phyloP scores from a whole-genome alignment of 345 rosid species.

The Pistacia atlantica region DNA sequence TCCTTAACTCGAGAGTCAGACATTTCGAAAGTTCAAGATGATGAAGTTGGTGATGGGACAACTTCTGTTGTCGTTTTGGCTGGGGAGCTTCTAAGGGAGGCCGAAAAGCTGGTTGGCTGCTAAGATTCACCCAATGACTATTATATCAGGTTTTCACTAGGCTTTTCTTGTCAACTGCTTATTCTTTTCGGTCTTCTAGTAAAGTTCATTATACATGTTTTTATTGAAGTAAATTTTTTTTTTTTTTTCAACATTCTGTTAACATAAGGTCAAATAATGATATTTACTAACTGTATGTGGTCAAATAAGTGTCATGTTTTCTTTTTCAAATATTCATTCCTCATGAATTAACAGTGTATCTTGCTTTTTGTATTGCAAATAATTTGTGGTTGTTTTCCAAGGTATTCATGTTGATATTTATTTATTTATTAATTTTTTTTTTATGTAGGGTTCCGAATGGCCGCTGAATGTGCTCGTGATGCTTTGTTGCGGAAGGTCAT shows the following conservation, averaged over 20 bases:
- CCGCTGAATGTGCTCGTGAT: slow-evolving; percentile 86
- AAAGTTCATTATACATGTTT: neutral
- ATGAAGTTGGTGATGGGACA: slow-evolving; percentile 99
- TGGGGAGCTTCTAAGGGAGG: slow-evolving; percentile 93
- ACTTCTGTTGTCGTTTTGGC: slow-evolving; percentile 99
- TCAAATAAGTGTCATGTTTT: neutral
- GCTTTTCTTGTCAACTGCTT: slow-evolving; percentile 1
- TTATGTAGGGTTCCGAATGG: slow-evolving; percentile 85
- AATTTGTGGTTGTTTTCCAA: slow-evolving; percentile 8
- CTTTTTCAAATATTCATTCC: neutral
- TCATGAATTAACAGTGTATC: neutral
- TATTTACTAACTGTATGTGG: neutral
- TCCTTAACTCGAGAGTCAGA: slow-evolving; percentile 43
- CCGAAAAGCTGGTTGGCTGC: slow-evolving; percentile 89
- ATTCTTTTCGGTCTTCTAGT: neutral
- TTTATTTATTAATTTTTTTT: slow-evolving; percentile 16
- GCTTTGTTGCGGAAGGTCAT: slow-evolving; percentile 67
- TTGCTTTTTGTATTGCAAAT: neutral
- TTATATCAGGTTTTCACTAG: slow-evolving; percentile 63
- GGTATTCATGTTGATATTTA: neutral
- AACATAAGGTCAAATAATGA: neutral
- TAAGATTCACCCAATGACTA: slow-evolving; percentile 98
- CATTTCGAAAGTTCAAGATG: slow-evolving; percentile 99
- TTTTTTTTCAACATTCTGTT: neutral
- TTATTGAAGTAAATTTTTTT: too few relatives aligned